Evolutionary conservation across 768 basidiomycete species (phyloP), one percentile per base, ranked within the genome.

Genomic region (Floccularia luteovirens): DNA sequence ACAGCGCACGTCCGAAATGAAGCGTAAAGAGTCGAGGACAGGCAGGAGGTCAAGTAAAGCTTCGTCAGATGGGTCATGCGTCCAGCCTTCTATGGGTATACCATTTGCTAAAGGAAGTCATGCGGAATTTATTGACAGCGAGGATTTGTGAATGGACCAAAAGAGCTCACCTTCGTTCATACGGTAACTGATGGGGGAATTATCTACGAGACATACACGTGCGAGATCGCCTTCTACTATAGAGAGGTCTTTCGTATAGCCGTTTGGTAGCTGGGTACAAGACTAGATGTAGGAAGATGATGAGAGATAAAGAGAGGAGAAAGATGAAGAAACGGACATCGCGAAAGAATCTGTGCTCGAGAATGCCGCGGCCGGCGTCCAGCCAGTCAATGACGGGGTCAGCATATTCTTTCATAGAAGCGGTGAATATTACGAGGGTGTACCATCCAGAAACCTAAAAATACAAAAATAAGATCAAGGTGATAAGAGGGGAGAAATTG

Each of bases 331-430:
- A n/a, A 74, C 87, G 43, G 39, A 87, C 88, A 69, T 96, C 91
- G 46, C 96, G 79, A 63, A 98, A 99, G 47, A 96, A 70, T 24
- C 92, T 79, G 46, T 87, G 84, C 2, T 72, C 77, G 24, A 99
- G 76, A 43, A 98, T 88, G 13, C 92, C 93, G 32, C 90, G 77
- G 3, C 92, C 90, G 40, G 84, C 90, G 56, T 99, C 96, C 39
- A 99, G 67, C 96, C 96, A 99, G 63, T 99, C 96, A 49, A 99
- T 99, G 21, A 99, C 93, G 0, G 96, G 96, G 67, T 99, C 96
- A 45, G 96, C 96, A 59, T 99, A 99, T 62, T 99, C 96, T 55
- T 92, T 87, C 89, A 99, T 90, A 6, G 94, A 97, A 5, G 96
- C 96, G 23, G 96, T 99, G 63, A 94, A 99, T 47, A 99, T 91